Evolutionary conservation across 2,329 filamentous ascomycete species (phyloP).

Genomic region (Fusarium phyllophilum): DNA sequence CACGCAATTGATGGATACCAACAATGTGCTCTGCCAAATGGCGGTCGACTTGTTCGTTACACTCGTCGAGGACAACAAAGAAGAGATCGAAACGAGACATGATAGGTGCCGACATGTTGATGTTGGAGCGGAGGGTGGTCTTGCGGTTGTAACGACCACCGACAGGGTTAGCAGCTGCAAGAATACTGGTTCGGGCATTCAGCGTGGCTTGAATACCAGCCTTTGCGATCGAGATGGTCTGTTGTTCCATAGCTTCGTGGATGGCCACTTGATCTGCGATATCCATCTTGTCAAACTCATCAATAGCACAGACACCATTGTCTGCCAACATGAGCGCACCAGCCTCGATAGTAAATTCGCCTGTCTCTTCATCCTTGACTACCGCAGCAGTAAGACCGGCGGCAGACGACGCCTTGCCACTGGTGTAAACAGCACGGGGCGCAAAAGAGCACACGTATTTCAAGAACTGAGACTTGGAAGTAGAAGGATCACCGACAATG

Average conservation of each 20-base stretch:
- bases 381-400: conserved; percentile 97
- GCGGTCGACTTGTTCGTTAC: conserved; percentile 89
- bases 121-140: conserved; percentile 89
- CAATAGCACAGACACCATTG: conserved; percentile 97
- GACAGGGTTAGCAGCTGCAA: conserved; percentile 95
- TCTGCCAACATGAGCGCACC: conserved; percentile 97
- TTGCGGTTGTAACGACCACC: conserved; percentile 98
- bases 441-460: conserved; percentile 98
- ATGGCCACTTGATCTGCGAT: conserved; percentile 97
- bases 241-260: conserved; percentile 99
- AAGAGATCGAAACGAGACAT: conserved; percentile 99
- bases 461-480: conserved; percentile 96
- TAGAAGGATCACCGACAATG: conserved; percentile 95
- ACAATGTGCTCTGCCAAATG: conserved; percentile 96
- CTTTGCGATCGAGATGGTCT: conserved; percentile 98
- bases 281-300: conserved; percentile 99
- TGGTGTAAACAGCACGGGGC: conserved; percentile 97
- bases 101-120: conserved; percentile 98
- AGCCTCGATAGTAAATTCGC: conserved; percentile 98
- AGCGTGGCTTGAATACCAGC: conserved; percentile 97
- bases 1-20: conserved; percentile 88
- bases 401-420: conserved; percentile 95
- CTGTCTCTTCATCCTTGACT: conserved; percentile 97
- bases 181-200: conserved; percentile 93
- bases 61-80: conserved; percentile 97